These are phyloP conservation scores for Pseudopediastrum boryanum DNA, from an alignment of 139 green algal species.

Conservation along the genomic window DNA sequence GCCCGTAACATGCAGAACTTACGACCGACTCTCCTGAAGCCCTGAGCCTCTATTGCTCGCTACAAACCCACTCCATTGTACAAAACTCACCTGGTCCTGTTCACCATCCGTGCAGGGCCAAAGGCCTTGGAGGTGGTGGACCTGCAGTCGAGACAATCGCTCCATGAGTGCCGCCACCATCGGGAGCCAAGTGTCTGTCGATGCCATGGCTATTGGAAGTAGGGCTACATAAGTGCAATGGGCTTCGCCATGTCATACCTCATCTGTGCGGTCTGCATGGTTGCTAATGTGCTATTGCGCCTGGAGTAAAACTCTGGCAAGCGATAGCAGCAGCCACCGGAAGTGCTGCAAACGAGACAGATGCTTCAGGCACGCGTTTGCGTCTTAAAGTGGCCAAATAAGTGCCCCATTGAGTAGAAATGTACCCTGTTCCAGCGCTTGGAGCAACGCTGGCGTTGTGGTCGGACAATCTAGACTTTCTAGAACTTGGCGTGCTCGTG, in stretches of 20 bases:
- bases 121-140: conserved; percentile 8
- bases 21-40: not conserved
- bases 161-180: not conserved
- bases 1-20: not conserved
- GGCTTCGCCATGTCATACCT: not conserved
- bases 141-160: conserved; percentile 11
- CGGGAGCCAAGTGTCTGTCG: not conserved
- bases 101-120: conserved; percentile 23
- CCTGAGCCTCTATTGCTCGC: too few species aligned
- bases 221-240: not conserved
- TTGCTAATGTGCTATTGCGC: too few species aligned
- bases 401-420: too few species aligned
- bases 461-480: too few species aligned
- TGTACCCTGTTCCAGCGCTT: too few species aligned
- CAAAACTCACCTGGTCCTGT: conserved; percentile 18
- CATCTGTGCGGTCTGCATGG: not conserved
- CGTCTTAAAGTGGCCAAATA: too few species aligned
- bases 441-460: too few species aligned
- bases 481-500: too few species aligned
- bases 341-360: too few species aligned
- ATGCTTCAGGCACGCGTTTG: too few species aligned
- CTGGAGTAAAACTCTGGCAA: too few species aligned
- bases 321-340: too few species aligned
- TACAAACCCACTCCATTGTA: not conserved
- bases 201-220: not conserved